A percentile compares a stretch with the other conserved stretches of the same genome.
phyloP scores from a whole-genome alignment of 2,329 filamentous ascomycete genomes.

The Colletotrichum liaoningense region DNA sequence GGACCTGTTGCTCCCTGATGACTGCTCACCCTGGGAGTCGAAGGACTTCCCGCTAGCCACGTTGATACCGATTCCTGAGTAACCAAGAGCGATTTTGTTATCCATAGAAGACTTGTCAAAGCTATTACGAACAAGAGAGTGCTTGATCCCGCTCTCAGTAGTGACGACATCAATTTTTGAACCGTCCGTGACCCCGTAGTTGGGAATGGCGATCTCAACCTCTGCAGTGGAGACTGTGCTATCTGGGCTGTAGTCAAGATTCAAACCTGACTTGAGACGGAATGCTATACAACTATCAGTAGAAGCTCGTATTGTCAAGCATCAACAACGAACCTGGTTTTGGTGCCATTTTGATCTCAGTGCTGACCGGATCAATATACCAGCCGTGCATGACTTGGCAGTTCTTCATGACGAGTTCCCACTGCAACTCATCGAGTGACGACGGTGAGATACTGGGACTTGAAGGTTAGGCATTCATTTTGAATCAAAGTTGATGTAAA shows the following conservation, averaged over 20 bases:
- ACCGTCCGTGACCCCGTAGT: conserved; percentile 15
- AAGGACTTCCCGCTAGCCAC: background rate
- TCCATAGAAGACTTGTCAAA: conserved; percentile 16
- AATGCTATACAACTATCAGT: background rate
- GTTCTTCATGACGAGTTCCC: conserved; percentile 10
- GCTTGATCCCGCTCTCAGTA: background rate
- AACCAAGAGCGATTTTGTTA: background rate
- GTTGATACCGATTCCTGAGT: background rate
- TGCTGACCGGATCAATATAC: background rate
- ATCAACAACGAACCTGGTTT: background rate
- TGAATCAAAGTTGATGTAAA: background rate
- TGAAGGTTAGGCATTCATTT: background rate
- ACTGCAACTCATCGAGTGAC: background rate
- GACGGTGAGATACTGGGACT: background rate
- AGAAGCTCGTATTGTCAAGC: background rate
- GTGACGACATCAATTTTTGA: conserved; percentile 1
- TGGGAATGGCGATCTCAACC: conserved; percentile 1
- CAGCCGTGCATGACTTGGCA: conserved; percentile 24
- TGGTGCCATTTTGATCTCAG: conserved; percentile 15
- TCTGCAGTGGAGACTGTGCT: background rate
- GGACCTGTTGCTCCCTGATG: background rate
- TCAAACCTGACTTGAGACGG: background rate
- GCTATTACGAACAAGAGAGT: conserved; percentile 9
- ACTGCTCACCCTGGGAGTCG: background rate
- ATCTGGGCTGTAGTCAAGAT: background rate